Evolutionary conservation across 1,284 basidiomycete species (phyloP).

Genomic region (Termitomyces sp.): DNA sequence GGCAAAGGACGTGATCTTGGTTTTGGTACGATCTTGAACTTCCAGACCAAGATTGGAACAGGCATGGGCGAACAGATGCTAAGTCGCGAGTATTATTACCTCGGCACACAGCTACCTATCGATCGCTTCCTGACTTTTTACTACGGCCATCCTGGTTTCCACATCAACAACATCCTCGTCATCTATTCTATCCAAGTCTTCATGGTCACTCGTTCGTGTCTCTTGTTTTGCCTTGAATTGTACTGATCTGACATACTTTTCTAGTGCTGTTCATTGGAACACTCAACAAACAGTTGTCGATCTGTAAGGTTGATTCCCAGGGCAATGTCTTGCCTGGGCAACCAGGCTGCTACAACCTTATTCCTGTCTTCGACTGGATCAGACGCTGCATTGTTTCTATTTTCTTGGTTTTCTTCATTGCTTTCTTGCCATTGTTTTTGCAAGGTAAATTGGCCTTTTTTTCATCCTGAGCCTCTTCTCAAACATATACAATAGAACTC

Average conservation of each 20-base stretch:
- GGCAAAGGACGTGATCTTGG: constrained; percentile 99
- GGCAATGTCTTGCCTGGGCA: constrained; percentile 80
- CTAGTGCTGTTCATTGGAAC: constrained; percentile 88
- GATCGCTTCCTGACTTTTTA: constrained; percentile 99
- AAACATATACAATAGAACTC: constrained; percentile 56
- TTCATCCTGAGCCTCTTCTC: background rate
- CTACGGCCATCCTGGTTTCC: constrained; percentile 99
- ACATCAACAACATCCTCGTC: constrained; percentile 99
- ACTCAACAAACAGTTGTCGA: constrained; percentile 83
- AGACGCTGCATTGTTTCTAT: constrained; percentile 93
- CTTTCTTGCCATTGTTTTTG: constrained; percentile 91
- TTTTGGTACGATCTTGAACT: constrained; percentile 98
- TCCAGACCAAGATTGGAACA: constrained; percentile 99
- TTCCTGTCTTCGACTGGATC: constrained; percentile 95
- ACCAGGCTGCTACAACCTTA: constrained; percentile 88
- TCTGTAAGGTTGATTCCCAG: constrained; percentile 79
- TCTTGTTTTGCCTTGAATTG: constrained; percentile 18
- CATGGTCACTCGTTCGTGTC: constrained; percentile 75
- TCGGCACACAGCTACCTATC: constrained; percentile 96
- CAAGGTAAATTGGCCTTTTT: constrained; percentile 61
- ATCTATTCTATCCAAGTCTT: constrained; percentile 95
- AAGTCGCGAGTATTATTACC: constrained; percentile 98
- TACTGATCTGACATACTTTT: constrained; percentile 18
- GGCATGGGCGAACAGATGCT: constrained; percentile 99
- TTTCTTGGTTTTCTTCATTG: constrained; percentile 96